phyloP scores from a whole-genome alignment of 495 filamentous ascomycete genomes.

The Trichoderma asperelloides region DNA sequence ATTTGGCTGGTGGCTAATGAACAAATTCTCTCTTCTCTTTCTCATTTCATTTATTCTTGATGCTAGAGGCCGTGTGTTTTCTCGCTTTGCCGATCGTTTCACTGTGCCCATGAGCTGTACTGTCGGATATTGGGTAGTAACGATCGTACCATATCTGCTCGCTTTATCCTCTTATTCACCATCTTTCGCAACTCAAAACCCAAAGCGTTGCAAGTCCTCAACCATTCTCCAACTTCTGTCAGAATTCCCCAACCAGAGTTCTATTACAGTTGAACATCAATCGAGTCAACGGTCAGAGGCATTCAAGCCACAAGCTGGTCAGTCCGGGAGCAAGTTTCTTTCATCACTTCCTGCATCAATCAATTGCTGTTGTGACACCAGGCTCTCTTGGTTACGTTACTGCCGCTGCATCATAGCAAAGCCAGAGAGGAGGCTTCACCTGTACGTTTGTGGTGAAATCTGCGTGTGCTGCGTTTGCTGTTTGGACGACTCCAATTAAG shows the following conservation, averaged over 20 bases:
- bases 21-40: neutral
- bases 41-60: neutral
- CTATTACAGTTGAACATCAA: neutral
- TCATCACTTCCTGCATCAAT: neutral
- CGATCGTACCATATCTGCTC: neutral
- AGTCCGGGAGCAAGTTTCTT: neutral
- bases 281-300: neutral
- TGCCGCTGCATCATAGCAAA: slow-evolving; percentile 1
- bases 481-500: neutral
- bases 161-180: neutral
- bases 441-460: neutral
- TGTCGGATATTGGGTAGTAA: neutral
- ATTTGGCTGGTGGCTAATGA: neutral
- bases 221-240: neutral
- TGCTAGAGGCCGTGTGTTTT: neutral
- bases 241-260: neutral
- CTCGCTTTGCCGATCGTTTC: neutral
- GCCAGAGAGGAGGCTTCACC: neutral
- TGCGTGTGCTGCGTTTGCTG: neutral
- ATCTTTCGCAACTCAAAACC: neutral
- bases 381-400: neutral
- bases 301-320: neutral
- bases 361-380: neutral
- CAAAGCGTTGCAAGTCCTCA: neutral
- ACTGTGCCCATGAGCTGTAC: neutral